phyloP scores from a whole-genome alignment of 176 grass and related monocot species.

The Canna indica region DNA sequence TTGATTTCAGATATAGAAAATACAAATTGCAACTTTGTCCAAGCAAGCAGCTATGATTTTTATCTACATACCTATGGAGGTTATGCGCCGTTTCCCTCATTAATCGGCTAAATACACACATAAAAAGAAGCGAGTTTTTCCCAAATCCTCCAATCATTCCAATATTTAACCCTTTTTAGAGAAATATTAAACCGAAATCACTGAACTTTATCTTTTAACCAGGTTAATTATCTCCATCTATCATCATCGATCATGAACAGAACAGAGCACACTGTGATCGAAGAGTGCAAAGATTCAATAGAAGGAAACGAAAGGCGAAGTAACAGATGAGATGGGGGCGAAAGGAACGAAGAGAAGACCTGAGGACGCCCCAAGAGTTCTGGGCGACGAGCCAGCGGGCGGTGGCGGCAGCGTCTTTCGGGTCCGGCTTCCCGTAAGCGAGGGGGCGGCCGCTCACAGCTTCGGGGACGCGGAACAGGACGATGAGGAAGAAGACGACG shows the following conservation, averaged over 20 bases:
- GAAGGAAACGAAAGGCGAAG: not conserved
- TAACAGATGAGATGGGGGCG: not conserved
- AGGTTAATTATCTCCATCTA: not conserved
- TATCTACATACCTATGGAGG: not conserved
- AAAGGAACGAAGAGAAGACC: conserved; percentile 19
- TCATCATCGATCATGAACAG: not conserved
- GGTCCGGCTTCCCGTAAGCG: conserved; percentile 41
- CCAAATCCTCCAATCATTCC: not conserved
- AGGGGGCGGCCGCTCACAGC: conserved; percentile 22
- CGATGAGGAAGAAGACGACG: conserved; percentile 16
- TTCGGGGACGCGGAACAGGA: conserved; percentile 16
- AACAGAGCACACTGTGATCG: not conserved
- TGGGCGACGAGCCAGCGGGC: conserved; percentile 72
- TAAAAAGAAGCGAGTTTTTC: not conserved
- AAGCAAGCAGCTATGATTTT: no score
- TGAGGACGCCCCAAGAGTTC: conserved; percentile 92
- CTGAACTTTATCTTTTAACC: not conserved
- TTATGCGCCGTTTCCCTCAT: not conserved
- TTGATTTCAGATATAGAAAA: not conserved
- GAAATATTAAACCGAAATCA: not conserved
- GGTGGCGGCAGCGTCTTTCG: conserved; percentile 45
- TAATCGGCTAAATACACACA: not conserved
- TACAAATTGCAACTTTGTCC: not conserved
- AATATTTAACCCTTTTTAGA: no score
- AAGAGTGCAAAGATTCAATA: no score